Conservation (phyloP, 345 rosid species). For the Dipteronia dyeriana region DNA sequence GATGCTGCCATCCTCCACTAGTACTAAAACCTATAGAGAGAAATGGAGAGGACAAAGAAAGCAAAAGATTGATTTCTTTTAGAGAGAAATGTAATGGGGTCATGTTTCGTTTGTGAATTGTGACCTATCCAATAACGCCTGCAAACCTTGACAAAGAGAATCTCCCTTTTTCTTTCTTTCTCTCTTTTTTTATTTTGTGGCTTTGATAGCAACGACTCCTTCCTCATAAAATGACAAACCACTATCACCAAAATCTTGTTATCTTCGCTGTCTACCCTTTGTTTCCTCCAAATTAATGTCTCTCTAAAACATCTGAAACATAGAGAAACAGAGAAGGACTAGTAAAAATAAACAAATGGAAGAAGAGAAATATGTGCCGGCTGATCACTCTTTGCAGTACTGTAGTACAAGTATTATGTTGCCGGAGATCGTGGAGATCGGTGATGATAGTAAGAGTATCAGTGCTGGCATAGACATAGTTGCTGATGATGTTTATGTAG, state of each 20-base stretch:
- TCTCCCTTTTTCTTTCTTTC: constrained; percentile 19
- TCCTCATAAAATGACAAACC: constrained; percentile 23
- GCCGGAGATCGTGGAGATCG: constrained; percentile 66
- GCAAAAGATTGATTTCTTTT: background rate
- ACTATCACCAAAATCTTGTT: constrained; percentile 30
- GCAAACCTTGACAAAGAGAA: constrained; percentile 40
- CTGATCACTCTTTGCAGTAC: constrained; percentile 26
- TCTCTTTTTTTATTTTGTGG: constrained; percentile 25
- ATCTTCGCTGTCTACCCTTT: constrained; percentile 30
- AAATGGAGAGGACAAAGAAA: background rate
- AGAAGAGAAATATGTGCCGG: constrained; percentile 18
- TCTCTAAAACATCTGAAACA: background rate
- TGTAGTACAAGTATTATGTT: constrained; percentile 37
- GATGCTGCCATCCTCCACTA: background rate
- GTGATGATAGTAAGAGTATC: constrained; percentile 45
- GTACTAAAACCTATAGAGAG: background rate
- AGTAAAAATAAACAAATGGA: constrained; percentile 15
- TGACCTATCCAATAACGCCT: constrained; percentile 37
- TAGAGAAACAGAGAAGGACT: background rate
- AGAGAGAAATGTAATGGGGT: background rate
- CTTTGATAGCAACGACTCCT: constrained; percentile 50
- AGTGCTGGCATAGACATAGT: constrained; percentile 23
- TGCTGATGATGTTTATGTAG: constrained; percentile 53
- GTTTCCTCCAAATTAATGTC: background rate
- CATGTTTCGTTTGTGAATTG: background rate